These are phyloP conservation scores for Lepidium aucheri DNA, from an alignment of 345 rosid genomes.

Conservation along the genomic window DNA sequence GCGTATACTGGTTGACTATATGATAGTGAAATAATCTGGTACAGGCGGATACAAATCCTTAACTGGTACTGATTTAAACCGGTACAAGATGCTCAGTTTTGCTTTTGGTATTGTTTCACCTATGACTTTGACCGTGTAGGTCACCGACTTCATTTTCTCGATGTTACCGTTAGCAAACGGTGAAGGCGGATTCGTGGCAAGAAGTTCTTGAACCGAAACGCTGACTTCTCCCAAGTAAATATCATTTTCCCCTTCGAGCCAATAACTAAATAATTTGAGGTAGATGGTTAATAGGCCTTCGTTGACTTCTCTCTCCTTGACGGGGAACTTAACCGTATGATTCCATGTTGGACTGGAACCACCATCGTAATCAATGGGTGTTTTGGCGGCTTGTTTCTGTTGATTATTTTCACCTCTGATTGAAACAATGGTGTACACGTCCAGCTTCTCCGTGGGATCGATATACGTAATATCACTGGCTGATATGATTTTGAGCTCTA, in stretches of 20 bases:
- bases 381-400: slow-evolving; percentile 35
- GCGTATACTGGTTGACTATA: background rate
- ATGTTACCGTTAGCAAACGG: slow-evolving; percentile 8
- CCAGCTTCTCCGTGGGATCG: slow-evolving; percentile 48
- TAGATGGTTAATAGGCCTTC: slow-evolving; percentile 34
- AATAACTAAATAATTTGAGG: slow-evolving; percentile 46
- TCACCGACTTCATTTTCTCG: slow-evolving; percentile 26
- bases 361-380: slow-evolving; percentile 37
- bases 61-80: slow-evolving; percentile 30
- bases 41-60: background rate
- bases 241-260: slow-evolving; percentile 45
- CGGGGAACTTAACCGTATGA: slow-evolving; percentile 42
- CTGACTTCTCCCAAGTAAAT: slow-evolving; percentile 41
- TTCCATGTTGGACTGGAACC: slow-evolving; percentile 66
- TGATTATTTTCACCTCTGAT: slow-evolving; percentile 30
- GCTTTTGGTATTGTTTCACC: slow-evolving; percentile 50
- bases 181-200: slow-evolving; percentile 17
- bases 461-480: slow-evolving; percentile 46
- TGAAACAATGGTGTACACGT: slow-evolving; percentile 52
- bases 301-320: slow-evolving; percentile 29
- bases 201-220: slow-evolving; percentile 59
- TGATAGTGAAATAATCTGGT: background rate
- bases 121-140: slow-evolving; percentile 40
- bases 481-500: slow-evolving; percentile 50
- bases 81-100: slow-evolving; percentile 43